Percentiles rank a stretch among this genome's conserved stretches.
Evolutionary conservation across 2,329 filamentous ascomycete genomes (phyloP).

Genomic region (Setomelanomma holmii): DNA sequence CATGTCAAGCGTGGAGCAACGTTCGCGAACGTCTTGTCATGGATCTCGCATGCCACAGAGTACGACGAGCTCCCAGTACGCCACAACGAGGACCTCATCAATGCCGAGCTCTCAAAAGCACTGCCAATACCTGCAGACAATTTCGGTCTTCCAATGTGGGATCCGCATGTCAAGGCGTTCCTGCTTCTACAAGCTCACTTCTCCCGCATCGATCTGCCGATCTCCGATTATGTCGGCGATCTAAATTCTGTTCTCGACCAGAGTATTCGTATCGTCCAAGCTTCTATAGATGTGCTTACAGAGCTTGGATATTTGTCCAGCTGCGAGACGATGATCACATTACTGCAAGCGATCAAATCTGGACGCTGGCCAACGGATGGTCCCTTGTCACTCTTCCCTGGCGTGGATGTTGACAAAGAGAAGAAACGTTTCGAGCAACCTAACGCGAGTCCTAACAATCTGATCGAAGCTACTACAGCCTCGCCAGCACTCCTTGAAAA

Average conservation of each 20-base stretch:
- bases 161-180: constrained; percentile 97
- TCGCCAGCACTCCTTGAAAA: constrained; percentile 38
- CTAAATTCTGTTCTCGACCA: constrained; percentile 89
- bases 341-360: constrained; percentile 91
- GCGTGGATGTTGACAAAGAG: constrained; percentile 61
- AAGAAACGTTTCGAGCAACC: constrained; percentile 52
- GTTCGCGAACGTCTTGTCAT: constrained; percentile 83
- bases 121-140: constrained; percentile 72
- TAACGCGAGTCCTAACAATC: constrained; percentile 40
- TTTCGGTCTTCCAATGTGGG: constrained; percentile 89
- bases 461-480: constrained; percentile 49
- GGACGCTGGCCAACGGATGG: constrained; percentile 89
- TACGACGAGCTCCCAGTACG: constrained; percentile 98
- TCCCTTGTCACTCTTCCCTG: constrained; percentile 79
- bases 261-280: constrained; percentile 95
- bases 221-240: constrained; percentile 96
- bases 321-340: constrained; percentile 78
- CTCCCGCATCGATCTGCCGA: constrained; percentile 88
- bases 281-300: constrained; percentile 89
- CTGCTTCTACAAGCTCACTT: constrained; percentile 94
- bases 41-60: constrained; percentile 93
- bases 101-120: constrained; percentile 84
- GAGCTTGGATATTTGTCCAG: constrained; percentile 85
- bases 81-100: constrained; percentile 98
- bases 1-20: constrained; percentile 77